Evolutionary conservation across 2,329 filamentous ascomycete species (phyloP), one percentile per base, ranked within the genome.

Genomic region (Scedosporium minutisporum): DNA sequence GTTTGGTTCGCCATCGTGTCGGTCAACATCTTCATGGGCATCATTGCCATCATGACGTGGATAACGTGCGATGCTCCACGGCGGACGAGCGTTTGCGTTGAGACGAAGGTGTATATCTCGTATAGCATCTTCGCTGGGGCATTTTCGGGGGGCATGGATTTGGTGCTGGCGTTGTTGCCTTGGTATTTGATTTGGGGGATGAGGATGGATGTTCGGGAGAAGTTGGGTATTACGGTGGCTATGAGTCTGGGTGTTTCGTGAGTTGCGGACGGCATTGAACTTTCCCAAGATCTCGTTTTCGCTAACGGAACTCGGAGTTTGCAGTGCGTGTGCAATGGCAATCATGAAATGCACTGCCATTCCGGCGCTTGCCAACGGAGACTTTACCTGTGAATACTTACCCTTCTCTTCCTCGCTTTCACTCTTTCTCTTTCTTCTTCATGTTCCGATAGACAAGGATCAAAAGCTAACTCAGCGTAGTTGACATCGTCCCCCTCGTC

Each of bases 1-100:
- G 64, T 72, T 38, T 72, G 69, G 70, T 64, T 66, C 63, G 62
- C 67, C 58, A 66, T 70, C 38, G 44, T 65, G 44, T 65, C 65
- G 3, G 65, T 68, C 51, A 70, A 70, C 64, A 48, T 68, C 46
- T 48, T 68, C 23, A 62, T 67, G 44, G 64, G 66, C 3, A n/a
- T 66, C 29, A 64, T 57, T 25, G 66, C 66, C 12, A 51, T 70
- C 1, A 64, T 71, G 23, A 65, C 66, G n/a, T 71, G 70, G 65
- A 64, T 71, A 6, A 65, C 65, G 21, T 71, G 69, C 46, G 64
- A 63, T 33, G 68, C 69, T 0, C 58, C 69, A 14, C 53, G 66
- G 41, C 68, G 67, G 12, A 25, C 6, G 7, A 25, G 3, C 6
- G 51, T 23, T 3, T 55, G 51, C 51, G 51, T 55, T 23, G 18